phyloP scores from a whole-genome alignment of 1,284 basidiomycete genomes.

The Irpex sp. region DNA sequence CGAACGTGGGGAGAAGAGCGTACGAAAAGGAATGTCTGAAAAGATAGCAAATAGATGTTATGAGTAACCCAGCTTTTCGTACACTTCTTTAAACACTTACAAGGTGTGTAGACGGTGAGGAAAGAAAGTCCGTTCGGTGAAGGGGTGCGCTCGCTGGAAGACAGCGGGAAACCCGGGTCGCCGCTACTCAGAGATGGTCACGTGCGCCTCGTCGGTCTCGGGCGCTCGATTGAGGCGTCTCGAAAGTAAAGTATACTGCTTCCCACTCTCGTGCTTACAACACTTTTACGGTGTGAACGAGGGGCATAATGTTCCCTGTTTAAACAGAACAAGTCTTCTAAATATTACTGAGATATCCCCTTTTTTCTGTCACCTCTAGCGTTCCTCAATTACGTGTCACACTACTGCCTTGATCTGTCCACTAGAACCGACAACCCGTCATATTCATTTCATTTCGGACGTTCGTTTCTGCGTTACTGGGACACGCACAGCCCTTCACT shows the following conservation, averaged over 20 bases:
- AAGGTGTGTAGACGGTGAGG: slow-evolving; percentile 3
- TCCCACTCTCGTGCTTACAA: not conserved
- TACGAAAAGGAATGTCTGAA: slow-evolving; percentile 4
- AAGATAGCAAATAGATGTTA: not conserved
- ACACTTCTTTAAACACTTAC: not conserved
- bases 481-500: not conserved
- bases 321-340: too few species aligned
- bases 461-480: too few species aligned
- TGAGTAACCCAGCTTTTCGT: not conserved
- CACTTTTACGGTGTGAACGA: not conserved
- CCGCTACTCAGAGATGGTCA: not conserved
- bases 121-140: not conserved
- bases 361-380: too few species aligned
- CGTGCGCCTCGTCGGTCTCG: not conserved
- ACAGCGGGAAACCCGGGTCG: slow-evolving; percentile 13
- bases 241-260: not conserved
- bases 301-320: not conserved
- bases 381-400: not conserved
- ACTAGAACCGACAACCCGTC: not conserved
- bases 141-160: slow-evolving; percentile 7
- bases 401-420: not conserved
- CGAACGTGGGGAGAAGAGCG: slow-evolving; percentile 10
- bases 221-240: not conserved
- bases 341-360: too few species aligned
- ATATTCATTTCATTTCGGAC: not conserved